phyloP scores from a whole-genome alignment of 1,284 basidiomycete species.

The Malassezia slooffiae region DNA sequence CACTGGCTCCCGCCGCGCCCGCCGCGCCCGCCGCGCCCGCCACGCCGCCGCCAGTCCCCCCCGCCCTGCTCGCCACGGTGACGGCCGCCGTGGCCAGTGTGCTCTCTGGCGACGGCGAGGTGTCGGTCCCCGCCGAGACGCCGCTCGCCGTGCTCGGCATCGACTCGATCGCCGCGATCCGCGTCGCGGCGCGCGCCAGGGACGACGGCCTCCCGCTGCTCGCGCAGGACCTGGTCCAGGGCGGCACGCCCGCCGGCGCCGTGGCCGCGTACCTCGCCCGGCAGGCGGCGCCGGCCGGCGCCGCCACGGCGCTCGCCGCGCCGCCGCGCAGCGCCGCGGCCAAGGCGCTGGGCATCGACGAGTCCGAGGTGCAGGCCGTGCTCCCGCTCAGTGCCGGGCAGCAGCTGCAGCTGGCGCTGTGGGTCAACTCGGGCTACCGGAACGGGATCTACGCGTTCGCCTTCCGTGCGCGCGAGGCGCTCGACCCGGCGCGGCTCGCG shows the following conservation, averaged over 20 bases:
- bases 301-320: neutral
- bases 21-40: neutral
- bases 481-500: conserved; percentile 9
- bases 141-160: conserved; percentile 29
- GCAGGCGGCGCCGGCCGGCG: neutral
- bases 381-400: conserved; percentile 31
- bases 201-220: conserved; percentile 20
- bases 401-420: conserved; percentile 21
- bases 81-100: conserved; percentile 18
- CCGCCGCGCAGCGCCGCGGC: neutral
- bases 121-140: too few species aligned
- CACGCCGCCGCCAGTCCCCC: neutral
- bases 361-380: conserved; percentile 17
- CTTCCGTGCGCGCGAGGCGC: conserved; percentile 11
- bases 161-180: conserved; percentile 40
- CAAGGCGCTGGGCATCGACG: neutral
- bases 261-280: neutral
- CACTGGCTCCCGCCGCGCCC: neutral
- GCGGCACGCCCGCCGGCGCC: conserved; percentile 20
- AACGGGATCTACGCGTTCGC: conserved; percentile 27
- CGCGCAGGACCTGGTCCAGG: conserved; percentile 27
- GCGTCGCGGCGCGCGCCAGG: conserved; percentile 28
- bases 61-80: conserved; percentile 16
- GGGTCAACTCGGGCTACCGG: conserved; percentile 13
- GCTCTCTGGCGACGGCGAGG: conserved; percentile 11